Evolutionary conservation across 2,329 filamentous ascomycete genomes (phyloP), one percentile per base, ranked within the genome.

Genomic region (Penicillium sp.): DNA sequence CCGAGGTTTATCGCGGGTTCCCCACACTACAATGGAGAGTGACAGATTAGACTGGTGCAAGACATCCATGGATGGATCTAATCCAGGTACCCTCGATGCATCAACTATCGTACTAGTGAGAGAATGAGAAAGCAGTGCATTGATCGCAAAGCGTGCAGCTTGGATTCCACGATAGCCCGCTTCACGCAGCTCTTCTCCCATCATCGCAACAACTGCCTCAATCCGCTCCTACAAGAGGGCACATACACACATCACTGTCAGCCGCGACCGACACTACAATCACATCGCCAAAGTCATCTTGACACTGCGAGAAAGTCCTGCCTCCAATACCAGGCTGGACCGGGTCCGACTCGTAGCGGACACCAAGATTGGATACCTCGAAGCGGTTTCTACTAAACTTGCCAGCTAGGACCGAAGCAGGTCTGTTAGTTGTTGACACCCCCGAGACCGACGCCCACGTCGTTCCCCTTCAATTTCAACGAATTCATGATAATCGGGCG

Each of bases 311-410:
- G 39, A 76, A 74, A 3, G 70, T 43, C 51, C 73, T 63, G 3
- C 67, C 60, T 1, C 63, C 64, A 18, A 73, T 59, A 13, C 43
- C 50, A 50, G 61, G 52, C 6, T 43, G 39, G 20, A 45, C 40
- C 4, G 48, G 9, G 10, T 43, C 44, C 14, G 33, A 27, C 11
- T 41, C 39, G 2, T 34, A 27, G 10, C 49, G 50, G 2, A 65
- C 52, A 0, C 73, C 73, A 3, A 76, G 37, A 50, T 74, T 76
- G 0, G 72, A 74, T 6, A 76, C 40, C 45, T 76, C 72, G 15
- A 67, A 71, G 7, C 60, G 65, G 11, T 53, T 49, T 1, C 50
- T 54, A 2, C 73, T 57, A 3, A 59, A 49, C 29, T 65, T 63
- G 3, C 71, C 72, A 71, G 14, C 34, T 65, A 63, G 0, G 59